Conservation (phyloP, 805 yeast genomes). For the Yueomyces sp. region DNA sequence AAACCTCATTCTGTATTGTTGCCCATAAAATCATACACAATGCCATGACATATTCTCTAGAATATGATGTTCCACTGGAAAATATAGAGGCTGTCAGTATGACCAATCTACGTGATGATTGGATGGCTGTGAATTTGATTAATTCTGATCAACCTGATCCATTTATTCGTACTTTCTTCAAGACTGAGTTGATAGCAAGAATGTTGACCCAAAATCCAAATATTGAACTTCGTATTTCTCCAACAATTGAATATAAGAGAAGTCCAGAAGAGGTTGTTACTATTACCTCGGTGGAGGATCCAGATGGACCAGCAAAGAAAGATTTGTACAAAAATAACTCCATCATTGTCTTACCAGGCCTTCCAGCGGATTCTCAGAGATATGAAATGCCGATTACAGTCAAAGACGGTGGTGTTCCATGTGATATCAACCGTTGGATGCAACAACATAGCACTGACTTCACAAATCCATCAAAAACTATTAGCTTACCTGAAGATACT, state of each 20-base stretch:
- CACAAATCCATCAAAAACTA: not conserved
- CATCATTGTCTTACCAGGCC: slow-evolving; percentile 67
- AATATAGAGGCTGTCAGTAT: slow-evolving; percentile 53
- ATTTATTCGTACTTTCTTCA: slow-evolving; percentile 66
- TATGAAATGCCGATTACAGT: slow-evolving; percentile 60
- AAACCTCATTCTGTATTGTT: slow-evolving; percentile 47
- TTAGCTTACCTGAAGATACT: slow-evolving; percentile 2
- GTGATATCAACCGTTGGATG: slow-evolving; percentile 1
- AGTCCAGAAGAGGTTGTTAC: slow-evolving; percentile 71
- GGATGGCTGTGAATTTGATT: slow-evolving; percentile 51
- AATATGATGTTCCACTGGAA: slow-evolving; percentile 45
- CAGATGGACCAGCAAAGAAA: slow-evolving; percentile 44
- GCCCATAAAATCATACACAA: slow-evolving; percentile 59
- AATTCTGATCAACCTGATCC: slow-evolving; percentile 51
- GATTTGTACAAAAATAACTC: slow-evolving; percentile 82
- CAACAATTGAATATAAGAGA: slow-evolving; percentile 71
- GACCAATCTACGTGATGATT: slow-evolving; percentile 75
- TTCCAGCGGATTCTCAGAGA: slow-evolving; percentile 55
- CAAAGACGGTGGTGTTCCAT: not conserved
- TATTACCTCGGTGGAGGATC: slow-evolving; percentile 54
- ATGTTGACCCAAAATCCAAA: slow-evolving; percentile 49
- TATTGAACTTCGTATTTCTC: slow-evolving; percentile 50
- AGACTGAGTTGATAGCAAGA: slow-evolving; percentile 76
- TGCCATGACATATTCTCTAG: slow-evolving; percentile 46
- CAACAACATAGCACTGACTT: not conserved